Evolutionary conservation across 768 basidiomycete species (phyloP).

Genomic region (Butyriboletus loyo): DNA sequence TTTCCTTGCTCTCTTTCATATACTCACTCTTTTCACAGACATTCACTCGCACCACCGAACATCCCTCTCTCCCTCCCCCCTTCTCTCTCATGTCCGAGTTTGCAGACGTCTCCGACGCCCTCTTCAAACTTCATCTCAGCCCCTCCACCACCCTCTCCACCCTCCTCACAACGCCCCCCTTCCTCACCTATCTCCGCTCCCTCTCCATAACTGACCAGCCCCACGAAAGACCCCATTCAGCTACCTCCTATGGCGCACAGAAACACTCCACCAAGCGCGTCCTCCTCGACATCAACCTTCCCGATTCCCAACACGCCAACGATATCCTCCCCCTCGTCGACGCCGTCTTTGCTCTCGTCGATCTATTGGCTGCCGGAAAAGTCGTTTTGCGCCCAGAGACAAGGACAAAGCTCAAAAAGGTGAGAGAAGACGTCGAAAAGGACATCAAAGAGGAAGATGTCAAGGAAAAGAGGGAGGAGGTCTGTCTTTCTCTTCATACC

Average conservation of each 20-base stretch:
- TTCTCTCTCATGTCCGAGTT: slow-evolving; percentile 85
- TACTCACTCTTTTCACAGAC: slow-evolving; percentile 46
- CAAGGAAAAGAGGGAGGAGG: slow-evolving; percentile 72
- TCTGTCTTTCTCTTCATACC: slow-evolving; percentile 21
- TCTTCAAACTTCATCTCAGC: slow-evolving; percentile 51
- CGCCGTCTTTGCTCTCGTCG: slow-evolving; percentile 72
- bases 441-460: slow-evolving; percentile 63
- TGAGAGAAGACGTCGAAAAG: slow-evolving; percentile 68
- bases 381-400: slow-evolving; percentile 78
- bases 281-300: slow-evolving; percentile 61
- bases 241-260: slow-evolving; percentile 43
- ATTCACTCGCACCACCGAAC: slow-evolving; percentile 77
- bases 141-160: slow-evolving; percentile 49
- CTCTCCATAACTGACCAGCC: slow-evolving; percentile 90
- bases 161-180: slow-evolving; percentile 60
- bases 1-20: background rate
- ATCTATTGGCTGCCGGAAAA: slow-evolving; percentile 50
- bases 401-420: slow-evolving; percentile 68
- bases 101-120: slow-evolving; percentile 76
- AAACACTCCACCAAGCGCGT: slow-evolving; percentile 63
- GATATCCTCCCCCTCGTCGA: slow-evolving; percentile 57
- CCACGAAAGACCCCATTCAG: slow-evolving; percentile 56
- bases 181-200: slow-evolving; percentile 78
- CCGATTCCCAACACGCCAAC: slow-evolving; percentile 44
- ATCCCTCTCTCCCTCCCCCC: slow-evolving; percentile 52